phyloP scores from a whole-genome alignment of 345 rosid genomes.

The Euphorbia pulcherrima region DNA sequence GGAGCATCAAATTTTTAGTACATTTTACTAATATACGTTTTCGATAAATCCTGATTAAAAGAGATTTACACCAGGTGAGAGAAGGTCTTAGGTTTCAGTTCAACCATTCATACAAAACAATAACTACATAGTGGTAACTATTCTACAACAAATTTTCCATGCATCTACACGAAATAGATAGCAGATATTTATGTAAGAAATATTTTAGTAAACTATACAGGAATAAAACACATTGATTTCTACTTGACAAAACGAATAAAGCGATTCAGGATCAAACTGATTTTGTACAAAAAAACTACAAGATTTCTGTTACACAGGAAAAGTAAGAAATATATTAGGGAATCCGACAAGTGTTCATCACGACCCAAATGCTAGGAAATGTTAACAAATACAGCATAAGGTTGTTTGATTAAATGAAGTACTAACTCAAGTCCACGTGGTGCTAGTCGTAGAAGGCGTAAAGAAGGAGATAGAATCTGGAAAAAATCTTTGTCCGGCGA shows the following conservation, averaged over 20 bases:
- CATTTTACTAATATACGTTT: background rate
- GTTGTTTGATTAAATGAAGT: slow-evolving; percentile 3
- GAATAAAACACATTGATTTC: background rate
- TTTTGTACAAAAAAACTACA: background rate
- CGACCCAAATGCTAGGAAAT: background rate
- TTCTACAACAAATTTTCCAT: background rate
- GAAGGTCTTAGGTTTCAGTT: background rate
- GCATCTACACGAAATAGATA: background rate
- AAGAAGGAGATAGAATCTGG: slow-evolving; percentile 88
- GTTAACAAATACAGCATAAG: background rate
- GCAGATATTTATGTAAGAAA: background rate
- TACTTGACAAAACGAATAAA: background rate
- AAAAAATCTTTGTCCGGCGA: slow-evolving; percentile 99
- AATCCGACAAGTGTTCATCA: background rate
- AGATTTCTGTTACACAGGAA: background rate
- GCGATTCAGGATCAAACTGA: background rate
- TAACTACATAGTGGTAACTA: background rate
- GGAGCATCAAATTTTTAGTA: background rate
- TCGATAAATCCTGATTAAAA: background rate
- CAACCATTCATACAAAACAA: background rate
- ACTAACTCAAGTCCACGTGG: slow-evolving; percentile 91
- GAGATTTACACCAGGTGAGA: background rate
- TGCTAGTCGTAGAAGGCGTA: slow-evolving; percentile 87
- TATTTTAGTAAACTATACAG: background rate
- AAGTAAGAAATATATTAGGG: background rate